Conservation (phyloP, 2,329 filamentous ascomycete species). For the Hypoxylon sp. region DNA sequence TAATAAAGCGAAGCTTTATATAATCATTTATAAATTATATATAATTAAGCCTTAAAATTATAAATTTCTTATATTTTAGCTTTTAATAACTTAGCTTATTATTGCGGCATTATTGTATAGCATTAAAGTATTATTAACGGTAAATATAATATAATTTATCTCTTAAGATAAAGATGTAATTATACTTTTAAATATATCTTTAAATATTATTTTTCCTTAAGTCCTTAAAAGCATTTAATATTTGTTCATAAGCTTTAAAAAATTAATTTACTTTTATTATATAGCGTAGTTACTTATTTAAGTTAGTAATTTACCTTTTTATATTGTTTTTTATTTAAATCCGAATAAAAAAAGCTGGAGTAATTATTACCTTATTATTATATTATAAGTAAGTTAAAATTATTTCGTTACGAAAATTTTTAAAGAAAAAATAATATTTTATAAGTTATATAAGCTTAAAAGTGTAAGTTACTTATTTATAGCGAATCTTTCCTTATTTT, state of each 20-base stretch:
- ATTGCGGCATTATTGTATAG: neutral
- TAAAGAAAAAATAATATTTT: neutral
- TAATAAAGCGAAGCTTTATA: neutral
- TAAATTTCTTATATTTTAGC: neutral
- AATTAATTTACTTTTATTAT: neutral
- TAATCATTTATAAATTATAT: constrained; percentile 6
- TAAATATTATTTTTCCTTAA: neutral
- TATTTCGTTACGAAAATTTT: neutral
- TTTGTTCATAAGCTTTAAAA: constrained; percentile 1
- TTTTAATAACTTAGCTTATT: neutral
- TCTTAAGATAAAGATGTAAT: neutral
- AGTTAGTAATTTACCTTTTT: neutral
- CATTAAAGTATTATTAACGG: neutral
- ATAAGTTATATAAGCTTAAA: neutral
- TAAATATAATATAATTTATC: neutral
- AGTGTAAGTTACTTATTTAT: neutral
- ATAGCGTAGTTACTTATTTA: neutral
- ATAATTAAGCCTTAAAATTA: constrained; percentile 4
- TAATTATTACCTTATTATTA: neutral
- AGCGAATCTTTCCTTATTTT: neutral
- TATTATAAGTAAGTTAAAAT: neutral
- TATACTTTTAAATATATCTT: neutral
- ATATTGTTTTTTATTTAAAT: constrained; percentile 5
- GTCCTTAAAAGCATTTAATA: neutral
- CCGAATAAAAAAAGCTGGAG: neutral